Evolutionary conservation across 495 filamentous ascomycete genomes (phyloP).

Genomic region (Aspergillus sclerotiicarbonarius): DNA sequence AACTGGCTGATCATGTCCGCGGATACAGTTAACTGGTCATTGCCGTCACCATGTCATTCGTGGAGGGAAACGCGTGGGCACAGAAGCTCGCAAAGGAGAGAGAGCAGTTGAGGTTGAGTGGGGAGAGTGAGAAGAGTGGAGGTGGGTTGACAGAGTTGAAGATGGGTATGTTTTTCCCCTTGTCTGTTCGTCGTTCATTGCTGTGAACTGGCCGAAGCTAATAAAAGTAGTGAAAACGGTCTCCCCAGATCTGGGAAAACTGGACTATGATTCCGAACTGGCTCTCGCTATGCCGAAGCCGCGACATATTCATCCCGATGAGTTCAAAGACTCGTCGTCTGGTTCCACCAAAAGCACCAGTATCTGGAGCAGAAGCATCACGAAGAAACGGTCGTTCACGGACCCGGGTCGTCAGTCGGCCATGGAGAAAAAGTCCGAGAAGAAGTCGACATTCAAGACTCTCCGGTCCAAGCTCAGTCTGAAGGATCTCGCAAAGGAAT

Average conservation of each 20-base stretch:
- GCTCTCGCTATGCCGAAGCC: constrained; percentile 36
- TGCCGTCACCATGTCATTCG: constrained; percentile 11
- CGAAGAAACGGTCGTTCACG: constrained; percentile 21
- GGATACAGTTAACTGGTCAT: too few relatives aligned
- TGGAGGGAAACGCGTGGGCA: constrained; percentile 33
- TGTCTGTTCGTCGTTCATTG: neutral
- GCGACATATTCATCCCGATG: constrained; percentile 7
- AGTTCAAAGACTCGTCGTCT: neutral
- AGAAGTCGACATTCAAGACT: constrained; percentile 27
- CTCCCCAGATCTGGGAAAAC: constrained; percentile 11
- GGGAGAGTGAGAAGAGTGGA: neutral
- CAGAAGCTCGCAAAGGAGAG: constrained; percentile 22
- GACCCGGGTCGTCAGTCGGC: constrained; percentile 12
- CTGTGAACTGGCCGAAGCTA: neutral
- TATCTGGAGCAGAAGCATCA: neutral
- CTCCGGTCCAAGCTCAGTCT: constrained; percentile 34
- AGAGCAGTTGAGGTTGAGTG: constrained; percentile 8
- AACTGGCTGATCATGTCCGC: too few relatives aligned
- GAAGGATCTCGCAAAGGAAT: constrained; percentile 34
- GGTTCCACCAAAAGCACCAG: neutral
- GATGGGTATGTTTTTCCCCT: neutral
- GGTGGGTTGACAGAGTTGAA: neutral
- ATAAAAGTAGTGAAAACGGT: neutral
- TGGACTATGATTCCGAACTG: constrained; percentile 31
- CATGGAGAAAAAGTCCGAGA: constrained; percentile 18